Conservation (phyloP, 2,329 filamentous ascomycete genomes). For the Colletotrichum chlorophyti region DNA sequence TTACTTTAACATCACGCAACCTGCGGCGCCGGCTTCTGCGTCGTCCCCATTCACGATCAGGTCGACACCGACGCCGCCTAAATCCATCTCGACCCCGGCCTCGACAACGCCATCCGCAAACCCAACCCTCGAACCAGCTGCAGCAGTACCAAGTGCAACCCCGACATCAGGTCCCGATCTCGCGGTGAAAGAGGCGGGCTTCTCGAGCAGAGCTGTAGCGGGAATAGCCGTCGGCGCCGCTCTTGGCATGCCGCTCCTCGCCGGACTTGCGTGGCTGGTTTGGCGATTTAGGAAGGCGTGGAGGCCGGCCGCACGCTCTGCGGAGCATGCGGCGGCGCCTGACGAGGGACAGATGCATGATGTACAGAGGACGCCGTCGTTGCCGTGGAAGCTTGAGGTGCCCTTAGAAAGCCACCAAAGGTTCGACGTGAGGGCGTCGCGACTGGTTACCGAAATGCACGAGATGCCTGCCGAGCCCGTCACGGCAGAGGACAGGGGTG, state of each 20-base stretch:
- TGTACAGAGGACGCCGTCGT: no score
- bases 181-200: neutral
- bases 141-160: neutral
- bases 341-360: no score
- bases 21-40: neutral
- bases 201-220: neutral
- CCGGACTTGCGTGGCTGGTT: neutral
- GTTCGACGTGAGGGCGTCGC: no score
- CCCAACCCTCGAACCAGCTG: no score
- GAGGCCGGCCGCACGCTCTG: neutral
- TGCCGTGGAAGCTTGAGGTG: neutral
- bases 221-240: neutral
- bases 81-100: neutral
- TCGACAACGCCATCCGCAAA: neutral
- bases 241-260: neutral
- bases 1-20: constrained; percentile 2
- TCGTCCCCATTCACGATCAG: no score
- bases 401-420: no score
- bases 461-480: no score
- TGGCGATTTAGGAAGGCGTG: neutral
- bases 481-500: no score
- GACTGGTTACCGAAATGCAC: no score
- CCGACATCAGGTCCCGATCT: neutral
- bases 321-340: no score
- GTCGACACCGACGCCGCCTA: neutral